Percentiles rank a stretch among this genome's conserved stretches.
Conservation (phyloP, 257 asterid genomes). For the Solanum sejunctum region DNA sequence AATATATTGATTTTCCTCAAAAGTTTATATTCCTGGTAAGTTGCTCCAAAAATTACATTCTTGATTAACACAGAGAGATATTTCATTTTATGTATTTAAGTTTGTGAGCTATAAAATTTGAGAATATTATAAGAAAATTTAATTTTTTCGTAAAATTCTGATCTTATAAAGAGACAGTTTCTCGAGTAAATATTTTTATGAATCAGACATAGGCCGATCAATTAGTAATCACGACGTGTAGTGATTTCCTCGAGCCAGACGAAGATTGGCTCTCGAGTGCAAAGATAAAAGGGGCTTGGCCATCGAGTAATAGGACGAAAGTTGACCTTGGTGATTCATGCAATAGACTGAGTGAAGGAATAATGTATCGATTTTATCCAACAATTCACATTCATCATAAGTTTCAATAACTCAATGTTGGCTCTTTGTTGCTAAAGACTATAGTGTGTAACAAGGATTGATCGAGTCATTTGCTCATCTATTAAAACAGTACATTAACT, state of each 20-base stretch:
- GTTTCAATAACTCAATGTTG: too few species aligned
- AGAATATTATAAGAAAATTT: background rate
- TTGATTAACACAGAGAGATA: too few species aligned
- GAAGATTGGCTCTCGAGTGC: too few species aligned
- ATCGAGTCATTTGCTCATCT: background rate
- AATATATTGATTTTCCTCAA: too few species aligned
- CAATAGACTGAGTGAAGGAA: too few species aligned
- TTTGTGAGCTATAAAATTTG: background rate
- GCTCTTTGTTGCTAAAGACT: background rate
- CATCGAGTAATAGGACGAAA: too few species aligned
- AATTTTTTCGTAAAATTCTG: background rate
- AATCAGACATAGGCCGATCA: background rate
- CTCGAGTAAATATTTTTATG: background rate
- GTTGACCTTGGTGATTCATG: background rate
- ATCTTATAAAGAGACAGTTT: background rate
- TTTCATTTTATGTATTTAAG: background rate
- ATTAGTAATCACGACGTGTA: background rate
- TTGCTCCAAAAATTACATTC: too few species aligned
- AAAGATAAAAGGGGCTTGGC: too few species aligned
- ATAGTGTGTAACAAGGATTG: background rate
- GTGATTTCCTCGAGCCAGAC: too few species aligned
- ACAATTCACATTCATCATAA: too few species aligned
- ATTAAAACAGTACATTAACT: background rate
- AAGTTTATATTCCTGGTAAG: too few species aligned
- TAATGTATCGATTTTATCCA: background rate